Conservation (phyloP, 2,329 filamentous ascomycete genomes). For the Aspergillus novoparasiticus region DNA sequence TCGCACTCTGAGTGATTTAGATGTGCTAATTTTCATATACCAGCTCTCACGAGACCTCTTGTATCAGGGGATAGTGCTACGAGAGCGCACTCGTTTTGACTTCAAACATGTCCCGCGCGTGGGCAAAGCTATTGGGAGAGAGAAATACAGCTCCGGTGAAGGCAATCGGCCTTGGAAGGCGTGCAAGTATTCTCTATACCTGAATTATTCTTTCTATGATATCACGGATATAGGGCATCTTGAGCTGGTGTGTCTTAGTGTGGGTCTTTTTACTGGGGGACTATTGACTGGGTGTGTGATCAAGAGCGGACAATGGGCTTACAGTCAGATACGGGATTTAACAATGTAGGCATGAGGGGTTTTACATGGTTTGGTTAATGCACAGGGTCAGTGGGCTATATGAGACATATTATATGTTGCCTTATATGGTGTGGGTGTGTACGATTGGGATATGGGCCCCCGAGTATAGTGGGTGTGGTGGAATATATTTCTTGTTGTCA, state of each 20-base stretch:
- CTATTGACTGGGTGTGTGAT: not conserved
- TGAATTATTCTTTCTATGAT: not conserved
- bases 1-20: not conserved
- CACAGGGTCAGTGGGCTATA: not conserved
- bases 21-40: not conserved
- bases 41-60: slow-evolving; percentile 23
- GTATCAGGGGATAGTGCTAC: slow-evolving; percentile 33
- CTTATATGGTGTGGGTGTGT: not conserved
- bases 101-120: slow-evolving; percentile 37
- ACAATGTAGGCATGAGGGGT: not conserved
- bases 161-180: not conserved
- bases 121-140: slow-evolving; percentile 12
- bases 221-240: not conserved
- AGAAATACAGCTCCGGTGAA: slow-evolving; percentile 1
- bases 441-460: no score
- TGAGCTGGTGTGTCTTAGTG: slow-evolving; percentile 4
- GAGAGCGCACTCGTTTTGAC: slow-evolving; percentile 34
- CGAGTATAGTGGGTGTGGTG: not conserved
- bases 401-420: not conserved
- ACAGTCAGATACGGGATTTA: not conserved
- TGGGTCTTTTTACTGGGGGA: not conserved
- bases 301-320: not conserved
- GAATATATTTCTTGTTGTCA: not conserved
- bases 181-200: not conserved
- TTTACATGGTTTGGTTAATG: not conserved